These are phyloP conservation scores for Pseudozyma hubeiensis DNA, from an alignment of 1,284 basidiomycete species.

Conservation along the genomic window DNA sequence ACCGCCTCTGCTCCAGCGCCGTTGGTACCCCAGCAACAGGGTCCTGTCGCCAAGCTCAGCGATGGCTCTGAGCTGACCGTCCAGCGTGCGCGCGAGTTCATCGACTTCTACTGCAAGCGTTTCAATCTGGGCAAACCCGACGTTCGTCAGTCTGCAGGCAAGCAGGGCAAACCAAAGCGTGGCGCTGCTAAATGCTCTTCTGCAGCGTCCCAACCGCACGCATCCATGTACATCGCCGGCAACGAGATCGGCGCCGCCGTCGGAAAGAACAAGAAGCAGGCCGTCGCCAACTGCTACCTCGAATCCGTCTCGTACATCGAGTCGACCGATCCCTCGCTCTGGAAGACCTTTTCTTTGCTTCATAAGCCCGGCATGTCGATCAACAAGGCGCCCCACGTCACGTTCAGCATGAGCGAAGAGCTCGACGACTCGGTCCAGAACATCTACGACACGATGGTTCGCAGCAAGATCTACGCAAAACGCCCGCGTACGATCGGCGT, in stretches of 20 bases:
- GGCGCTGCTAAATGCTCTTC: constrained; percentile 18
- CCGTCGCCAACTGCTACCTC: constrained; percentile 81
- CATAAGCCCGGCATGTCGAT: constrained; percentile 65
- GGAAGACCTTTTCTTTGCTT: constrained; percentile 76
- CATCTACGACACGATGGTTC: constrained; percentile 76
- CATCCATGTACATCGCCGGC: constrained; percentile 82
- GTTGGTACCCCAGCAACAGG: constrained; percentile 36
- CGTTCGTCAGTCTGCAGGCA: constrained; percentile 69
- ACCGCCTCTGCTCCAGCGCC: constrained; percentile 70
- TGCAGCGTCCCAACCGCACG: constrained; percentile 75
- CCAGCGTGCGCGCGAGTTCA: constrained; percentile 86
- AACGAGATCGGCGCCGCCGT: constrained; percentile 83
- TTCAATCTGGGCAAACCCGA: constrained; percentile 86
- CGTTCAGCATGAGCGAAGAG: constrained; percentile 77
- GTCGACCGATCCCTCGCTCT: constrained; percentile 81
- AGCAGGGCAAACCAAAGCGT: constrained; percentile 35
- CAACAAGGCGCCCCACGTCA: constrained; percentile 79
- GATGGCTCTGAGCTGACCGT: constrained; percentile 78
- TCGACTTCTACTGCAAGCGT: constrained; percentile 91
- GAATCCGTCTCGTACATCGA: constrained; percentile 90
- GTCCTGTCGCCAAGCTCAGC: constrained; percentile 71
- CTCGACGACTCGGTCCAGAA: constrained; percentile 82
- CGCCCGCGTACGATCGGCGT: constrained; percentile 56
- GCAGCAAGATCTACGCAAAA: constrained; percentile 65
- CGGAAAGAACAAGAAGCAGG: constrained; percentile 79